Conservation (phyloP, 2,329 filamentous ascomycete genomes). For the Colletotrichum nymphaeae region DNA sequence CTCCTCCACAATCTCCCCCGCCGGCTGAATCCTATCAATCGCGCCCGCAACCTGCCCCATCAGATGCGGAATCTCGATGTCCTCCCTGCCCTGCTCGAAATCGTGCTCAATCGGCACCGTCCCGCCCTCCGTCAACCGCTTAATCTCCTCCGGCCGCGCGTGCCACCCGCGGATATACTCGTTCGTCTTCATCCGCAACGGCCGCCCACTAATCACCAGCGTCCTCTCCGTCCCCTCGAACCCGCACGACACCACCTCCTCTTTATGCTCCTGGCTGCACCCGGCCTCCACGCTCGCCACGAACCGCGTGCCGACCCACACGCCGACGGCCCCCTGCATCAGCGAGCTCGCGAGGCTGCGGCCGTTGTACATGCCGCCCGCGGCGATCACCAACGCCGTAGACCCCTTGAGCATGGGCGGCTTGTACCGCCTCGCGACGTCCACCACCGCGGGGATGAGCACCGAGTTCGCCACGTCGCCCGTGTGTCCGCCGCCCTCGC, state of each 20-base stretch:
- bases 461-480: slow-evolving; percentile 89
- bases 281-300: slow-evolving; percentile 86
- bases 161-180: slow-evolving; percentile 89
- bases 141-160: slow-evolving; percentile 77
- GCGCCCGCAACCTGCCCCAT: slow-evolving; percentile 94
- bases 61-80: slow-evolving; percentile 86
- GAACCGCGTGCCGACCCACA: slow-evolving; percentile 96
- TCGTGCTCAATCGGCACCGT: slow-evolving; percentile 86
- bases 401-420: slow-evolving; percentile 76
- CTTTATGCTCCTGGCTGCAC: slow-evolving; percentile 85
- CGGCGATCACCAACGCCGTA: slow-evolving; percentile 84
- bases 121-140: slow-evolving; percentile 74
- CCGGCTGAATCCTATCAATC: slow-evolving; percentile 82
- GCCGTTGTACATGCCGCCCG: slow-evolving; percentile 88
- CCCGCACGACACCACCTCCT: slow-evolving; percentile 81
- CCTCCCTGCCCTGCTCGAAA: slow-evolving; percentile 81
- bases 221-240: slow-evolving; percentile 87
- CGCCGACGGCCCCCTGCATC: slow-evolving; percentile 88
- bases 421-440: slow-evolving; percentile 79
- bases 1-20: slow-evolving; percentile 85
- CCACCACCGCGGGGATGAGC: slow-evolving; percentile 86
- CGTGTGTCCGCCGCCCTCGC: slow-evolving; percentile 93
- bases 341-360: slow-evolving; percentile 82
- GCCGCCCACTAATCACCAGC: slow-evolving; percentile 83
- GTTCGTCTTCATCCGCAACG: slow-evolving; percentile 83